Evolutionary conservation across 805 yeast species (phyloP).

Genomic region (Kodamaea sagamina): DNA sequence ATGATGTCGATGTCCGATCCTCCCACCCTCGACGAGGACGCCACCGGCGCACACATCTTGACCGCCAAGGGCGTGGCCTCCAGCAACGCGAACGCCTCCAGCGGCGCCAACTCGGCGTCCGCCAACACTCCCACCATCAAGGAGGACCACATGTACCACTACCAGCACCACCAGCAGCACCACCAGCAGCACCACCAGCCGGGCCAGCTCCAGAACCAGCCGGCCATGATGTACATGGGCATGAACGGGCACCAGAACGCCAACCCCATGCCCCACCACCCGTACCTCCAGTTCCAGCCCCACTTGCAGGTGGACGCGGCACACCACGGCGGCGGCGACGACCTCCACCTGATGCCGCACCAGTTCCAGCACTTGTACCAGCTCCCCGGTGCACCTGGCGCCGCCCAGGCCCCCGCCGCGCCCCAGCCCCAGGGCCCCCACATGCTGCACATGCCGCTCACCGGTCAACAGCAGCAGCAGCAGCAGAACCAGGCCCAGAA

Average conservation of each 20-base stretch:
- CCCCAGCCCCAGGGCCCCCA: slow-evolving; percentile 7
- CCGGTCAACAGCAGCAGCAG: slow-evolving; percentile 1
- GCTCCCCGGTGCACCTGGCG: slow-evolving; percentile 12
- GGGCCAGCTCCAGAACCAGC: slow-evolving; percentile 13
- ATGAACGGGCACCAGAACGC: slow-evolving; percentile 12
- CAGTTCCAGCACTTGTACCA: slow-evolving; percentile 15
- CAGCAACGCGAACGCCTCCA: slow-evolving; percentile 16
- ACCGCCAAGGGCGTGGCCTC: slow-evolving; percentile 6
- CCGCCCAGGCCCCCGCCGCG: slow-evolving; percentile 1
- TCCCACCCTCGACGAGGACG: slow-evolving; percentile 13
- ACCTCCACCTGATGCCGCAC: slow-evolving; percentile 12
- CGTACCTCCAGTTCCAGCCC: slow-evolving; percentile 15
- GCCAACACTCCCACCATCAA: slow-evolving; percentile 15
- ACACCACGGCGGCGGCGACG: slow-evolving; percentile 10
- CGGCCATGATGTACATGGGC: slow-evolving; percentile 13
- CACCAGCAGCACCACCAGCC: slow-evolving; percentile 6
- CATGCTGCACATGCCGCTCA: slow-evolving; percentile 8
- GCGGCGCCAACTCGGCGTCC: slow-evolving; percentile 17
- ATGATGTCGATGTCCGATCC: slow-evolving; percentile 15
- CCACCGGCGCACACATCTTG: slow-evolving; percentile 6
- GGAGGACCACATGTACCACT: slow-evolving; percentile 15
- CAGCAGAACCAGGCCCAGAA: too few relatives aligned
- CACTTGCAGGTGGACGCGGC: slow-evolving; percentile 11
- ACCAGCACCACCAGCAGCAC: slow-evolving; percentile 13
- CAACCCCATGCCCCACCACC: slow-evolving; percentile 14